Conservation (phyloP, 1,139 yeast species). For the Taiozyma onychis region DNA sequence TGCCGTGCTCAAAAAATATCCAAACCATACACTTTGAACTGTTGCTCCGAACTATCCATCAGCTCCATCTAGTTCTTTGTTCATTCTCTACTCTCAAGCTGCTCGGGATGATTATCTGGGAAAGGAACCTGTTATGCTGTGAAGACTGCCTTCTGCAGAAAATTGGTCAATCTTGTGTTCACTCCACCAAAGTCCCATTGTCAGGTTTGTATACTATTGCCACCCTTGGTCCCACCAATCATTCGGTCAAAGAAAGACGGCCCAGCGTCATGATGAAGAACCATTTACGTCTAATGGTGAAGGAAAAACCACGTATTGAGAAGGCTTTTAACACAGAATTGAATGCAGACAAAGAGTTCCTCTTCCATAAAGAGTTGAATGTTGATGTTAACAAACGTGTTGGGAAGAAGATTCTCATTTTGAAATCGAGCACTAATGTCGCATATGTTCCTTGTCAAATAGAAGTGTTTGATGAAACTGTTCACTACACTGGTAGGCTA, state of each 20-base stretch:
- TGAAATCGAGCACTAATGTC: constrained; percentile 2
- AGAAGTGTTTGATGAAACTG: background rate
- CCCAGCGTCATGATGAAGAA: background rate
- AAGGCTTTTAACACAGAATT: constrained; percentile 1
- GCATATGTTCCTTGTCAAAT: background rate
- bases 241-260: background rate
- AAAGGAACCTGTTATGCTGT: background rate
- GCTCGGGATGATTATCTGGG: background rate
- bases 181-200: background rate
- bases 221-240: background rate
- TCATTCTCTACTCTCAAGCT: background rate
- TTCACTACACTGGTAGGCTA: background rate
- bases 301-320: constrained; percentile 2
- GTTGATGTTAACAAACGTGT: constrained; percentile 8
- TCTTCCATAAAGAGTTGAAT: constrained; percentile 8
- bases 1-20: background rate
- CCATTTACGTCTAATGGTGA: background rate
- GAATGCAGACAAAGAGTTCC: constrained; percentile 10
- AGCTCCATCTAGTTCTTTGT: background rate
- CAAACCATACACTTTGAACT: background rate
- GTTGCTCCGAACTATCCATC: background rate
- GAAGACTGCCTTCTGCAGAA: background rate
- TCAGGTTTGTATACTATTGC: background rate
- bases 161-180: background rate
- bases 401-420: constrained; percentile 7